Evolutionary conservation across 2,329 filamentous ascomycete species (phyloP).

Genomic region (Beauveria caledonica): DNA sequence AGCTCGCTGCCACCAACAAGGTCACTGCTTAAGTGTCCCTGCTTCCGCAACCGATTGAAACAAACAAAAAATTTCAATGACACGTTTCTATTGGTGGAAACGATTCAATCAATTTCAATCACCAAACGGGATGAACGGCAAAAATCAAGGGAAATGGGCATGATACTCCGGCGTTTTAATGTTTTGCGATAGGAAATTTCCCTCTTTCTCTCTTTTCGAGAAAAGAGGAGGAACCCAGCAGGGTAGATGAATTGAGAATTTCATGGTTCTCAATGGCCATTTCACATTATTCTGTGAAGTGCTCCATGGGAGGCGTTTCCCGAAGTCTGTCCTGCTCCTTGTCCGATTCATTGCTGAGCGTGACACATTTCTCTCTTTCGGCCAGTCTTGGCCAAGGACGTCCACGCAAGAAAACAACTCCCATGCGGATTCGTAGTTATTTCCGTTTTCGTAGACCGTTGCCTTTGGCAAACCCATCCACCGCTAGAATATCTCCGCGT

Average conservation of each 20-base stretch:
- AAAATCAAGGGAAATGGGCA: slow-evolving; percentile 26
- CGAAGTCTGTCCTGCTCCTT: slow-evolving; percentile 42
- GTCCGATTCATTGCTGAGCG: slow-evolving; percentile 5
- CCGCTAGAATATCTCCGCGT: slow-evolving; percentile 87
- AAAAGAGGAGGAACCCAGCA: slow-evolving; percentile 15
- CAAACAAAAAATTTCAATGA: slow-evolving; percentile 14
- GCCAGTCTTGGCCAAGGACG: slow-evolving; percentile 8
- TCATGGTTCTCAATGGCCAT: slow-evolving; percentile 59
- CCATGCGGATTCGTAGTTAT: background rate
- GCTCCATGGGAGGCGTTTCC: slow-evolving; percentile 69
- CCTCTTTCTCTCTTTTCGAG: background rate
- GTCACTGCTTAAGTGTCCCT: slow-evolving; percentile 41
- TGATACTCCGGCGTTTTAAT: slow-evolving; percentile 28
- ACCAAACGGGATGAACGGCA: slow-evolving; percentile 11
- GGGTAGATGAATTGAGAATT: slow-evolving; percentile 35
- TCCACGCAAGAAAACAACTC: background rate
- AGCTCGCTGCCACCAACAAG: slow-evolving; percentile 66
- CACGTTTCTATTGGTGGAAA: slow-evolving; percentile 17
- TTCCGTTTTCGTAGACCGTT: background rate
- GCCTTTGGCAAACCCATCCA: slow-evolving; percentile 9
- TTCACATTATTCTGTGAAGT: slow-evolving; percentile 60
- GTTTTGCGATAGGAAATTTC: slow-evolving; percentile 13
- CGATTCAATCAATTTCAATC: slow-evolving; percentile 10
- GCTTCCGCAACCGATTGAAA: slow-evolving; percentile 13
- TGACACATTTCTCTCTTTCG: slow-evolving; percentile 11